Evolutionary conservation across 1,284 basidiomycete species (phyloP), one percentile per base, ranked within the genome.

Genomic region (Tilletia setariae): DNA sequence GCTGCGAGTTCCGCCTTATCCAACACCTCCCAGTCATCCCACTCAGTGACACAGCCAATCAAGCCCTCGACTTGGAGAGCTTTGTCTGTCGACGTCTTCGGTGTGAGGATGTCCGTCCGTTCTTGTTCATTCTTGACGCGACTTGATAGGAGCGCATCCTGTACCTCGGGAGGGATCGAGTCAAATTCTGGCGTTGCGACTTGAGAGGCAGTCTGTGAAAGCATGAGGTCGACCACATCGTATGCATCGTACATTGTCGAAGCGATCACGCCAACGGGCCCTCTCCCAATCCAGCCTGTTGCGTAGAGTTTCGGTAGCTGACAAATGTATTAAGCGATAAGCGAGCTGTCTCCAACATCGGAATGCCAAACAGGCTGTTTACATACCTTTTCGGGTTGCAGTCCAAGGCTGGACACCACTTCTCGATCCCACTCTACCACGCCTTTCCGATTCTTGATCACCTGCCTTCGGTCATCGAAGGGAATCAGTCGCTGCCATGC

Each of bases 241-340:
- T 94, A 94, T 19, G 95, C 92, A 82, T 97, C 88, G 83, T 93
- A 89, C 93, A 98, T 94, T 28, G 96, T 98, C 19, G 90, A 87
- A 0, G 93, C 94, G 61, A 98, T 87, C 15, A 98, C 94, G 4
- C 96, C 95, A 59, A 89, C 89, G 0, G 95, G 94, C 25, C 95
- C 96, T 13, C 88, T 89, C 0, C 93, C 91, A 0, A 93, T 90
- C 96, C 96, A 98, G 1, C 95, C 95, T 0, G 92, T 90, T 1
- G 92, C 90, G 80, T 97, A 98, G n/a, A 93, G 86, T 46, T 90
- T 90, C 30, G 86, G 86, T 1, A 87, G 72, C 79, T 64, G 19
- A 72, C 56, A 43, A 32, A 30, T 59, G 28, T 21, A 7, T 4
- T 47, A 43, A n/a, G 16, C 44, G 32, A 47, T 46, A 6, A 44